These are phyloP conservation scores for Radiomyces spectabilis DNA, from an alignment of 192 early-diverging fungal species.

Conservation along the genomic window DNA sequence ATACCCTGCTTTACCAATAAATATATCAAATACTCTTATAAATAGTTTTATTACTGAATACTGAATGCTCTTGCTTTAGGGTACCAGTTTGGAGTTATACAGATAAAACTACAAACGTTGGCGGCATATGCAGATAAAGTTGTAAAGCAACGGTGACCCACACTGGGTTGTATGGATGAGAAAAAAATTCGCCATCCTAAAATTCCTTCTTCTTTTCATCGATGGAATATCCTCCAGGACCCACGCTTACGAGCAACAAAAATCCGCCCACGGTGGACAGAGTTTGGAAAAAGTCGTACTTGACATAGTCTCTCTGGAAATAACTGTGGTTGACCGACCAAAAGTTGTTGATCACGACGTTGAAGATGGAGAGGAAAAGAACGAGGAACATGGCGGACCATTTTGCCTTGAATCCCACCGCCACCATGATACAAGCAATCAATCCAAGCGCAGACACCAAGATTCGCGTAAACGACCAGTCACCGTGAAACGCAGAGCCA, in stretches of 20 bases:
- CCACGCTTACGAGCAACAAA: constrained; percentile 83
- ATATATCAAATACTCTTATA: too few species aligned
- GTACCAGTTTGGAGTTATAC: too few species aligned
- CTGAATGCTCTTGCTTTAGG: too few species aligned
- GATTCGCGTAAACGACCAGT: constrained; percentile 61
- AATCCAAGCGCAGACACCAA: constrained; percentile 68
- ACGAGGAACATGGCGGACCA: constrained; percentile 91
- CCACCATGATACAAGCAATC: constrained; percentile 85
- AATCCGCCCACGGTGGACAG: constrained; percentile 83
- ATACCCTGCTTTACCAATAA: too few species aligned
- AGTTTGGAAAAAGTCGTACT: constrained; percentile 99
- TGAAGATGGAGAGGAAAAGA: constrained; percentile 80
- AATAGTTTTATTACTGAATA: too few species aligned
- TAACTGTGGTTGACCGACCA: constrained; percentile 60
- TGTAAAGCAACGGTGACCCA: too few species aligned
- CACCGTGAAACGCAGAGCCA: constrained; percentile 80
- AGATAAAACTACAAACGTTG: too few species aligned
- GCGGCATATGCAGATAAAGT: too few species aligned
- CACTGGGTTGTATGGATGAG: too few species aligned
- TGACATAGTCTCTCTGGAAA: constrained; percentile 84
- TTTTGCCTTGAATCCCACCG: constrained; percentile 96
- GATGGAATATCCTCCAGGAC: constrained; percentile 83
- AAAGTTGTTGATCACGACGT: constrained; percentile 93
- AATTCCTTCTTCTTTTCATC: constrained; percentile 96
- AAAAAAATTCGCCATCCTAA: constrained; percentile 25